Percentiles rank a stretch among this genome's conserved stretches.
Evolutionary conservation across 2,329 filamentous ascomycete species (phyloP).

Genomic region (Colletotrichum orchidophilum): DNA sequence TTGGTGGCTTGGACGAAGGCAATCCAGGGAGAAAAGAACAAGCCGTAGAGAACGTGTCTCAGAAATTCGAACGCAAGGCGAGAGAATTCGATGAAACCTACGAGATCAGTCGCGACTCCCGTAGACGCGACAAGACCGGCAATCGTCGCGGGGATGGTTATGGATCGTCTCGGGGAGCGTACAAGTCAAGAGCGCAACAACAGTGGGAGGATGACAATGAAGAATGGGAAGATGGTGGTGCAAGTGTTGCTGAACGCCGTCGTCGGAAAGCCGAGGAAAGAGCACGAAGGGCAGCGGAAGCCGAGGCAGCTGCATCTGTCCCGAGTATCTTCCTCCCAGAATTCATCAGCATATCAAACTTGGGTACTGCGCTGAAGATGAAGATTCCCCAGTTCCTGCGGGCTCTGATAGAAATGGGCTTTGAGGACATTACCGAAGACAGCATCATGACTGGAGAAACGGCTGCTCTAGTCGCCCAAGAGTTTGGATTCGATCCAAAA

Average conservation of each 20-base stretch:
- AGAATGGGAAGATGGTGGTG: conserved; percentile 51
- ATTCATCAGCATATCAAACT: conserved; percentile 86
- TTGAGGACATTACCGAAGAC: conserved; percentile 83
- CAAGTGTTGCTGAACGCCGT: conserved; percentile 49
- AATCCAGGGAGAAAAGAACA: background rate
- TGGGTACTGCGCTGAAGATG: conserved; percentile 80
- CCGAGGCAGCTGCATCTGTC: conserved; percentile 52
- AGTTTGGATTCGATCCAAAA: conserved; percentile 91
- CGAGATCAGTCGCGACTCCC: conserved; percentile 30
- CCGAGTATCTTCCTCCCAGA: conserved; percentile 79
- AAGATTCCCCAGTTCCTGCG: conserved; percentile 75
- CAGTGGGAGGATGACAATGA: conserved; percentile 40
- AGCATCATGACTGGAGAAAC: conserved; percentile 92
- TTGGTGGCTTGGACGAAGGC: background rate
- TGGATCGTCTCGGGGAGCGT: background rate
- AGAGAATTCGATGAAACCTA: conserved; percentile 31
- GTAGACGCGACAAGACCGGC: conserved; percentile 21
- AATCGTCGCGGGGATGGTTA: conserved; percentile 13
- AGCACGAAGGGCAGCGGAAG: conserved; percentile 50
- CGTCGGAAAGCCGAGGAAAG: conserved; percentile 54
- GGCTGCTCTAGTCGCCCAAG: conserved; percentile 87
- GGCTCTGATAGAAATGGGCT: conserved; percentile 86
- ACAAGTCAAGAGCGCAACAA: conserved; percentile 18
- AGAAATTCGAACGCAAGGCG: background rate
- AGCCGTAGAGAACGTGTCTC: background rate